Base-by-base conservation (phyloP, 306 rosid species). In the Cicer pinnatifidum region DNA sequence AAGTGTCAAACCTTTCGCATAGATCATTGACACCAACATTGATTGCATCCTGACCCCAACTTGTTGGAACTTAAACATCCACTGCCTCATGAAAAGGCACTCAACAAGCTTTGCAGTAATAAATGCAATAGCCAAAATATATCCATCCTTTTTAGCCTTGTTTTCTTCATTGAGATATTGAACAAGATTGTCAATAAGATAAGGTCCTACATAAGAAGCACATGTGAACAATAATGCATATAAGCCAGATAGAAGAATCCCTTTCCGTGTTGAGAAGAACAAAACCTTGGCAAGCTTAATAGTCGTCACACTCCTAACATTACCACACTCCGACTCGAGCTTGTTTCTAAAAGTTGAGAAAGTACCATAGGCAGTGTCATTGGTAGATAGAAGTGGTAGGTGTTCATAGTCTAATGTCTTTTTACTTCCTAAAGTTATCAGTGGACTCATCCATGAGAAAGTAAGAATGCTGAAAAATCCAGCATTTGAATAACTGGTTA, bases 121-220 rank as follows among this genome's bases (percentile, higher is more conserved):
- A 81, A 93, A 93, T 10, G 83, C 57, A 47, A 70, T 19, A 45
- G 75, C 91, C 72, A 93, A 88, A 84, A 76, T 23, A 59, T 81
- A 89, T 11, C 98, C 96, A 77, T 89, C 89, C 61, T 83, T 75
- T 76, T 82, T 71, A 16, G 66, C 86, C 50, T 71, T 68, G 7
- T 85, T 78, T 1, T 78, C 75, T 54, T 94, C 98, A 5, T 81
- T 76, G 53, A 93, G 91, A 75, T 86, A 91, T 78, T 86, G 90
- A 63, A 93, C 98, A 39, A 91, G 72, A 19, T 81, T 76, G 61
- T 89, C 91, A 11, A 91, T 93, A 12, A 93, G 88, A 78, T 66
- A 93, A 3, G 98, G 98, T 37, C 98, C 96, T 8, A 91, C 96
- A 80, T 91, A 93, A 48, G 90, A 82, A 39, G 98, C 87, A 68